Conservation (phyloP, 805 yeast species). For the Starmerella roubikii region DNA sequence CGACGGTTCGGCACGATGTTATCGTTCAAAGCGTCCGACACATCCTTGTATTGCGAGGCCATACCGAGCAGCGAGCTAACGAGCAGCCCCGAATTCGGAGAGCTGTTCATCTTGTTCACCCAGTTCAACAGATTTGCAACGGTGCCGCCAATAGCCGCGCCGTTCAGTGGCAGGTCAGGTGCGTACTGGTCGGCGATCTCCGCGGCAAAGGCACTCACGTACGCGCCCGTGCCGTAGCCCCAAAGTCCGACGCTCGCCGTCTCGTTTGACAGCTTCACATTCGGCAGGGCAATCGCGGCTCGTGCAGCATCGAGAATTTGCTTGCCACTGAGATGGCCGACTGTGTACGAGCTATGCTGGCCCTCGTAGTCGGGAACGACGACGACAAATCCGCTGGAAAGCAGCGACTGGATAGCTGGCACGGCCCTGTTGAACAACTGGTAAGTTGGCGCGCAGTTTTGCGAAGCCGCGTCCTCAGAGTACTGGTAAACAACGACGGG, state of each 20-base stretch:
- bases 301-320: conserved; percentile 22
- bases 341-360: conserved; percentile 16
- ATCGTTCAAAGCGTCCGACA: conserved; percentile 11
- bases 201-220: conserved; percentile 22
- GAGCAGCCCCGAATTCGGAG: conserved; percentile 20
- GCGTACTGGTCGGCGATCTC: conserved; percentile 18
- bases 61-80: conserved; percentile 23
- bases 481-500: conserved; percentile 18
- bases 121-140: conserved; percentile 18
- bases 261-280: conserved; percentile 10
- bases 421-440: conserved; percentile 10
- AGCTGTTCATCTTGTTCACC: conserved; percentile 13
- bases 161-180: conserved; percentile 19
- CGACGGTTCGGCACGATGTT: conserved; percentile 9
- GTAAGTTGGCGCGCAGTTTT: conserved; percentile 21
- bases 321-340: conserved; percentile 21
- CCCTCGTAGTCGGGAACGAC: conserved; percentile 23
- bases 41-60: conserved; percentile 20
- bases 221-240: conserved; percentile 24
- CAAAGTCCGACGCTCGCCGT: conserved; percentile 16
- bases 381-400: conserved; percentile 17
- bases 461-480: conserved; percentile 17
- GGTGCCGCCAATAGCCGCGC: conserved; percentile 19
- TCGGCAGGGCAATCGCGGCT: conserved; percentile 16
- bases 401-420: conserved; percentile 14